Conservation (phyloP, 2,329 filamentous ascomycete species). For the Exophiala oligosperma region DNA sequence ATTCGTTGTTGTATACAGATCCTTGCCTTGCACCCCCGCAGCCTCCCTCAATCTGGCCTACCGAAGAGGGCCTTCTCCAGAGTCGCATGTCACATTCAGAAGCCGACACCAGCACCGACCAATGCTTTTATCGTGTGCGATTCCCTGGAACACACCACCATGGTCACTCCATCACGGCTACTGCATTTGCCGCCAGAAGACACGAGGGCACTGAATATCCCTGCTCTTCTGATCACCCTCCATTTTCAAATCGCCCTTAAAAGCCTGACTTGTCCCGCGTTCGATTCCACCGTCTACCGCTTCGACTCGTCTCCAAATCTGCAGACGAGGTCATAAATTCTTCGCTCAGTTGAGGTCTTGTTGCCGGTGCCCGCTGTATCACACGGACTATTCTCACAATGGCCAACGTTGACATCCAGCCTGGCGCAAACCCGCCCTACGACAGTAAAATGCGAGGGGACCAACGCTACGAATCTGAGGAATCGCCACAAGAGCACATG, state of each 20-base stretch:
- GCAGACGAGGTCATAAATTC: neutral
- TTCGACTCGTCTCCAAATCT: neutral
- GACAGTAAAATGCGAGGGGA: conserved; percentile 5
- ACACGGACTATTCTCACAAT: conserved; percentile 1
- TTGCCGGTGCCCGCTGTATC: neutral
- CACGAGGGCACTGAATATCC: neutral
- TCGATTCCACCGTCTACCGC: neutral
- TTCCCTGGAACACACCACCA: neutral
- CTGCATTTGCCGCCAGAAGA: neutral
- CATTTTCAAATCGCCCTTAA: neutral
- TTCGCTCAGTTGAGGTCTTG: neutral
- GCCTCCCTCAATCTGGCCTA: neutral
- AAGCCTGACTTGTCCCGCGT: neutral
- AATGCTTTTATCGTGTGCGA: neutral
- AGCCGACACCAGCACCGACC: conserved; percentile 1
- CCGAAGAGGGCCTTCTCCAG: neutral
- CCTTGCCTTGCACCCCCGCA: neutral
- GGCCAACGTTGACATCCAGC: conserved; percentile 18
- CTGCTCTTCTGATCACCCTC: neutral
- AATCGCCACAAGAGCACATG: conserved; percentile 33
- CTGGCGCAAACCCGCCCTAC: neutral
- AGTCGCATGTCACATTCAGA: neutral
- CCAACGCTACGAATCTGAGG: conserved; percentile 3
- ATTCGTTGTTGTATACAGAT: conserved; percentile 12
- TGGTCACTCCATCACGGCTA: neutral